These are phyloP conservation scores for Beauveria sp. DNA, from an alignment of 2,329 filamentous ascomycete species.

Conservation along the genomic window DNA sequence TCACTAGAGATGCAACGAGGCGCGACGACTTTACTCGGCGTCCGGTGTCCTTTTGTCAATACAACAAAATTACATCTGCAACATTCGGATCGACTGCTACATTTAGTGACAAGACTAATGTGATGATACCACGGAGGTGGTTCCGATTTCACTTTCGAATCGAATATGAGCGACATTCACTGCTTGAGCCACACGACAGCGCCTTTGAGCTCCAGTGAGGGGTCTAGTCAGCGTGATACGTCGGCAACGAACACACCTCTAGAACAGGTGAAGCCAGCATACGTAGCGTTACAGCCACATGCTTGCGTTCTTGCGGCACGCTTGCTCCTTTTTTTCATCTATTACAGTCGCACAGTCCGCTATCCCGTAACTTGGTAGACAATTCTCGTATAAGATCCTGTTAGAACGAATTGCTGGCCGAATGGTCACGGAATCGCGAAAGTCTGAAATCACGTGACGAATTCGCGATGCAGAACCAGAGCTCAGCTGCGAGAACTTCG, in stretches of 20 bases:
- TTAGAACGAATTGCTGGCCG: too few relatives aligned
- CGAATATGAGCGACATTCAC: not conserved
- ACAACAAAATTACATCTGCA: slow-evolving; percentile 29
- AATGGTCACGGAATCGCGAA: not conserved
- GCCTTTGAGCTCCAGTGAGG: too few relatives aligned
- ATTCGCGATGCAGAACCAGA: not conserved
- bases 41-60: slow-evolving; percentile 36
- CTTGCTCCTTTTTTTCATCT: too few relatives aligned
- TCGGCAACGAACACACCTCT: too few relatives aligned
- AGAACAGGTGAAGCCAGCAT: too few relatives aligned
- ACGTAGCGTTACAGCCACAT: not conserved
- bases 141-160: not conserved
- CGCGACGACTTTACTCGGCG: slow-evolving; percentile 31
- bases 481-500: not conserved
- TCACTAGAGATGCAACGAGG: slow-evolving; percentile 28
- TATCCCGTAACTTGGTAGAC: too few relatives aligned
- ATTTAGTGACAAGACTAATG: not conserved
- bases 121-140: too few relatives aligned
- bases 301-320: not conserved
- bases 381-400: too few relatives aligned
- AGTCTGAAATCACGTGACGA: not conserved
- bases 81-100: not conserved
- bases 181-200: too few relatives aligned
- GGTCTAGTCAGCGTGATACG: too few relatives aligned
- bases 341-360: too few relatives aligned